Evolutionary conservation across 106 monocot species (phyloP).

Genomic region (Apostasia ramifera): DNA sequence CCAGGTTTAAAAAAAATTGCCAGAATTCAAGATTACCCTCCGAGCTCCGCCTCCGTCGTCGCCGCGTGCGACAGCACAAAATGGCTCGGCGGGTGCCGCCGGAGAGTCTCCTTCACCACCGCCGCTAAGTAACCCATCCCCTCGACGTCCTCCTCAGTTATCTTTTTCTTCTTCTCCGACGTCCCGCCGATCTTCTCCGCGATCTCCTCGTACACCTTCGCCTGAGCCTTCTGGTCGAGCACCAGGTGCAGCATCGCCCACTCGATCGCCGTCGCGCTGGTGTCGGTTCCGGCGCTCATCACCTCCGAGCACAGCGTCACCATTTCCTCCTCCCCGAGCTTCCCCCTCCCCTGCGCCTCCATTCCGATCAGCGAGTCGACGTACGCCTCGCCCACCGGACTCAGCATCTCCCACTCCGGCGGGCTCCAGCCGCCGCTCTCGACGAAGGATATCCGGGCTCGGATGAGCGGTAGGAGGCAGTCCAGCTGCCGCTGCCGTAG

Average conservation of each 20-base stretch:
- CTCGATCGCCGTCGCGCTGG: constrained; percentile 82
- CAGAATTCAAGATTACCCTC: constrained; percentile 23
- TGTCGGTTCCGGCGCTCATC: constrained; percentile 98
- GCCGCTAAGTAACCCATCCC: constrained; percentile 63
- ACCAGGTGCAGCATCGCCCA: constrained; percentile 77
- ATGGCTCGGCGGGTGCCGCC: constrained; percentile 92
- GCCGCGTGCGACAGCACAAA: constrained; percentile 80
- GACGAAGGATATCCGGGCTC: constrained; percentile 48
- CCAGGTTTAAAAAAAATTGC: too few species aligned
- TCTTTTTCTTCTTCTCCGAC: constrained; percentile 6
- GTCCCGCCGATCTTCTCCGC: constrained; percentile 10
- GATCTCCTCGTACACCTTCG: constrained; percentile 48
- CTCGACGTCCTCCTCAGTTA: constrained; percentile 77
- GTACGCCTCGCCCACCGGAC: constrained; percentile 72
- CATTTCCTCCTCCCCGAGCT: constrained; percentile 73
- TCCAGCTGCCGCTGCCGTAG: constrained; percentile 58
- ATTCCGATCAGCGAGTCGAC: constrained; percentile 68
- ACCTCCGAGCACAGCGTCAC: constrained; percentile 92
- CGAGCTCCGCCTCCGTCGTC: constrained; percentile 66
- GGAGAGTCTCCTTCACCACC: constrained; percentile 80
- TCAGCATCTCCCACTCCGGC: constrained; percentile 45
- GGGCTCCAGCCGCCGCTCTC: constrained; percentile 12
- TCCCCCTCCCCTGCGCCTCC: constrained; percentile 34
- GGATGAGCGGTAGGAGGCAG: constrained; percentile 48
- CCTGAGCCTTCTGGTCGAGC: constrained; percentile 57